These are phyloP conservation scores for Noccaea caerulescens DNA, from an alignment of 345 rosid species.

Conservation along the genomic window DNA sequence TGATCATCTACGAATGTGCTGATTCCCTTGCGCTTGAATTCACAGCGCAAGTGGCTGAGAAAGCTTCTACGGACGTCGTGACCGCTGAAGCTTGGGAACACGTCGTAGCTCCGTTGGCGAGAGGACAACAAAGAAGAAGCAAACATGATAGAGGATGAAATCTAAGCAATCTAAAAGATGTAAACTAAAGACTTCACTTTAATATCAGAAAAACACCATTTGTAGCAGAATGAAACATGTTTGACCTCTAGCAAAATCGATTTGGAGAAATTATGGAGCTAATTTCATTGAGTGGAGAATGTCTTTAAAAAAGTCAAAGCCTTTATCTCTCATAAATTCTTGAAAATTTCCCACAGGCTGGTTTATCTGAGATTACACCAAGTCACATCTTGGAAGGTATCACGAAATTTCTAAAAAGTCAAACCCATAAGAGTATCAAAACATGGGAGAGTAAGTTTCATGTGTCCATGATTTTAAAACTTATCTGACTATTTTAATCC, in stretches of 20 bases:
- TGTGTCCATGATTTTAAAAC: no score
- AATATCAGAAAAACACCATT: neutral
- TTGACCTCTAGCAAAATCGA: neutral
- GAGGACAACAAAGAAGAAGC: constrained; percentile 9
- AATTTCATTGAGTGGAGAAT: neutral
- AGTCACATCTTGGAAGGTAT: no score
- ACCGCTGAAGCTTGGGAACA: constrained; percentile 19
- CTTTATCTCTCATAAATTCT: neutral
- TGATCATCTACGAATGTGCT: neutral
- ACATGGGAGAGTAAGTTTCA: no score
- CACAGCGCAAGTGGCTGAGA: constrained; percentile 1
- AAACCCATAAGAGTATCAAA: no score
- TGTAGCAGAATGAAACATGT: neutral
- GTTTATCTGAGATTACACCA: no score
- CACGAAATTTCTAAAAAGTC: no score
- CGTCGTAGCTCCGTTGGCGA: neutral
- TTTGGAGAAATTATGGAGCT: neutral
- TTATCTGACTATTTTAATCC: no score
- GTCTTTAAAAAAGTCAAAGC: neutral
- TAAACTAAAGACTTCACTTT: neutral
- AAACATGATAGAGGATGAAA: neutral
- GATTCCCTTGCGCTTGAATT: neutral
- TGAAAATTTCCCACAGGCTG: neutral
- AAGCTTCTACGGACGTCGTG: constrained; percentile 6
- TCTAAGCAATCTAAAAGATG: neutral